Evolutionary conservation across 768 basidiomycete species (phyloP), one percentile per base, ranked within the genome.

Genomic region (Leccinum subgranulosum): DNA sequence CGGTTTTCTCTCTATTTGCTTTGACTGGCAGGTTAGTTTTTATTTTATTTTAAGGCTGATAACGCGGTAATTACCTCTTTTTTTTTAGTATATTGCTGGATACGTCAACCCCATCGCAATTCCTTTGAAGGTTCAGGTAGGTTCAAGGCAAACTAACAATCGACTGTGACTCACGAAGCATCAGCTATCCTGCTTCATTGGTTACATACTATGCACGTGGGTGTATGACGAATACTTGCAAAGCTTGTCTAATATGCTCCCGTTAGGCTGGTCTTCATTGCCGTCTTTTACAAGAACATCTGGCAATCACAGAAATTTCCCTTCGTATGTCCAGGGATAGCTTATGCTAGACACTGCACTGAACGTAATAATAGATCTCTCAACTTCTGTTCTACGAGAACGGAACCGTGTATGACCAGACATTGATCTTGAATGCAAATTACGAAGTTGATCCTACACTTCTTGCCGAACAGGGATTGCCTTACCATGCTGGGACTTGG

Each of bases 241-340:
- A 4, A 15, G 17, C 17, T 25, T 39, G 23, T 49, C 60, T 61
- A 39, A 65, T 11, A 5, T 25, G 3, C 1, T 36, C 60, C 19
- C 62, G 52, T 36, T 59, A 66, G 65, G 63, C 72, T 57, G 62
- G 73, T 69, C 70, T 79, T 58, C 60, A 74, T 53, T 21, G 15
- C 69, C 0, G 61, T 76, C 3, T 81, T 74, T 60, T 77, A 76
- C 11, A 75, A 67, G 45, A 85, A 88, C 57, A 70, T 77, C 11
- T 87, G 84, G 85, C 68, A 80, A 47, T 79, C 79, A 1, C 79
- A 82, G 63, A 79, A 75, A 62, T 84, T 86, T 73, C 85, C 85
- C 1, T 85, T 85, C 71, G 76, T 78, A 62, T 33, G 69, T 54
- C 1, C 83, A 77, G 66, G 64, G 66, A 50, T 41, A 0, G 10